Base-by-base conservation (phyloP, 139 green algal species). In the Chlamydomonas sp. region DNA sequence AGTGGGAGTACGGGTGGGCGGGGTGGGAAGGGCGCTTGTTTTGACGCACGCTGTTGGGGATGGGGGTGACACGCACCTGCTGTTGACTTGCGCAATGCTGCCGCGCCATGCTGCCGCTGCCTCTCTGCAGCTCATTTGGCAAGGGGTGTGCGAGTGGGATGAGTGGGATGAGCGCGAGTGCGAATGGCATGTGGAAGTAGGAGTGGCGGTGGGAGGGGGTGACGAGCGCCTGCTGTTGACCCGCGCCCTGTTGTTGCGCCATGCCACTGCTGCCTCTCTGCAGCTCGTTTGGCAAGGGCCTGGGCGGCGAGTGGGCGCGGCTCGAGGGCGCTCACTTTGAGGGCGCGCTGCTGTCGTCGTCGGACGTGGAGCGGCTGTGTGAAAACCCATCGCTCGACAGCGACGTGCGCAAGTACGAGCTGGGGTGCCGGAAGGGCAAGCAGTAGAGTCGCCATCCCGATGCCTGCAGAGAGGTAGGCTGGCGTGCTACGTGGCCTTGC, bases 381-480 rank as follows among this genome's bases (percentile, higher is more conserved):
- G 76, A 84, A 62, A 89, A 89, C 72, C 83, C 83, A 3, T 86
- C 83, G 0, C 71, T 89, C 24, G 72, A 79, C 2, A 35, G 61
- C 0, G 71, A 76, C 43, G 80, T 75, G 0, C 59, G 73, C n/a
- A 81, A 79, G 66, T 83, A 73, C 8, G 83, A 88, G 75, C 77
- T 88, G 39, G 83, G 83, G 13, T 88, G 83, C 75, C 48, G 79
- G n/a, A n/a, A n/a, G n/a, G n/a, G n/a, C n/a, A n/a, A n/a, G n/a
- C n/a, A n/a, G n/a, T n/a, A n/a, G n/a, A n/a, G n/a, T n/a, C n/a
- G n/a, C n/a, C n/a, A n/a, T n/a, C n/a, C n/a, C n/a, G n/a, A n/a
- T n/a, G n/a, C n/a, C n/a, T n/a, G n/a, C n/a, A n/a, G n/a, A n/a
- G n/a, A n/a, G n/a, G n/a, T n/a, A n/a, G n/a, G n/a, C n/a, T n/a